Evolutionary conservation across 345 rosid species (phyloP).

Genomic region (Raphanus sativus): DNA sequence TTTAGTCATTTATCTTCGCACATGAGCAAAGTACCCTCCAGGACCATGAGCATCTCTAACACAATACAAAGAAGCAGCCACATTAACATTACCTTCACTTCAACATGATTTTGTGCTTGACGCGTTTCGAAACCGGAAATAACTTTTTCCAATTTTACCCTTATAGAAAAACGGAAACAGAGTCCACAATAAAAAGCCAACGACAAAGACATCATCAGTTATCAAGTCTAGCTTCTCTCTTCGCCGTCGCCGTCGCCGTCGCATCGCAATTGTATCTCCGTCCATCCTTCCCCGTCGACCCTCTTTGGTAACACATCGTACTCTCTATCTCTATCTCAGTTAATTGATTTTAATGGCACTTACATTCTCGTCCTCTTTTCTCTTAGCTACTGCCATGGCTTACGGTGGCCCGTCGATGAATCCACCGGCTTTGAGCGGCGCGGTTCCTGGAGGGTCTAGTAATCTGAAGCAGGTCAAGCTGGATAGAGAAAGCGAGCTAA

Average conservation of each 20-base stretch:
- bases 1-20: too few species aligned
- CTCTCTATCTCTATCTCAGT: too few species aligned
- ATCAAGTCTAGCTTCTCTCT: background rate
- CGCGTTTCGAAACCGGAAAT: background rate
- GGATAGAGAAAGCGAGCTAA: conserved; percentile 83
- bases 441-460: conserved; percentile 26
- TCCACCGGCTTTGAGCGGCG: conserved; percentile 36
- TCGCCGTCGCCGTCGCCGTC: too few species aligned
- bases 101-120: background rate
- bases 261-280: conserved; percentile 1
- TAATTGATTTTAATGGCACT: too few species aligned
- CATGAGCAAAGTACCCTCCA: background rate
- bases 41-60: background rate
- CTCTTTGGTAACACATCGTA: background rate
- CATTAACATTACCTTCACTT: background rate
- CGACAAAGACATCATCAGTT: background rate
- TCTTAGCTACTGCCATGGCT: conserved; percentile 20
- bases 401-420: conserved; percentile 47
- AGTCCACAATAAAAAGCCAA: background rate
- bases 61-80: background rate
- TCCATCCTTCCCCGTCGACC: background rate
- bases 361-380: conserved; percentile 1
- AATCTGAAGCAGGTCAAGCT: conserved; percentile 70
- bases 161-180: conserved; percentile 1
- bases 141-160: background rate